A percentile compares a stretch with the other conserved stretches of the same genome.
phyloP scores from a whole-genome alignment of 2,329 filamentous ascomycete genomes.

The Alternaria hordeiaustralica region DNA sequence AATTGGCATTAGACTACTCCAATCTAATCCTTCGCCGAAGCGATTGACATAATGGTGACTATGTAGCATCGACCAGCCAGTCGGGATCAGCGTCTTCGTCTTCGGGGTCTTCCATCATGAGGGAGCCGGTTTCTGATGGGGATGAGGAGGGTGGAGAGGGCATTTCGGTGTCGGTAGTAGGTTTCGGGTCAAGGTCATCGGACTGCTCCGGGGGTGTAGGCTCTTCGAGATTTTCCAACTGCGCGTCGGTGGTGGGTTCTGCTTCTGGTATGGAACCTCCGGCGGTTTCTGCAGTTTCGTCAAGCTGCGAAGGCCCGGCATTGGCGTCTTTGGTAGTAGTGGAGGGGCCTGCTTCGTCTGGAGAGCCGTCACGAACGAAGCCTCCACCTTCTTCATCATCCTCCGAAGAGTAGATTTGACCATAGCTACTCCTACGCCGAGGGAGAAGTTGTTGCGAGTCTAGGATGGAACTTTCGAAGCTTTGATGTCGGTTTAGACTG shows the following conservation, averaged over 20 bases:
- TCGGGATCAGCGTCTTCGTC: slow-evolving; percentile 71
- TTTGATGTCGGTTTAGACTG: slow-evolving; percentile 43
- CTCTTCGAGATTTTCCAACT: not conserved
- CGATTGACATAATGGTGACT: not conserved
- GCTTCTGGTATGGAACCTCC: slow-evolving; percentile 24
- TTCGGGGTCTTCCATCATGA: slow-evolving; percentile 68
- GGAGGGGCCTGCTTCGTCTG: not conserved
- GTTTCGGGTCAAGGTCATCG: not conserved
- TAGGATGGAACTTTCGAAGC: slow-evolving; percentile 39
- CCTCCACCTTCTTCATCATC: slow-evolving; percentile 26
- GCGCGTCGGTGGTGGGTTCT: not conserved
- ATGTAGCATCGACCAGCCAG: slow-evolving; percentile 56
- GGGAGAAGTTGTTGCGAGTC: slow-evolving; percentile 37
- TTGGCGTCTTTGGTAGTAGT: not conserved
- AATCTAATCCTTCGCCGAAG: not conserved
- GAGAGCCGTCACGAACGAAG: slow-evolving; percentile 24
- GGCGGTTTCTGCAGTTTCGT: slow-evolving; percentile 21
- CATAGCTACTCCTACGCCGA: slow-evolving; percentile 30
- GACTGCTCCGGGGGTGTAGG: not conserved
- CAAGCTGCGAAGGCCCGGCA: slow-evolving; percentile 52
- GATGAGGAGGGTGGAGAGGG: slow-evolving; percentile 19
- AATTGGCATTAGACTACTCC: not conserved
- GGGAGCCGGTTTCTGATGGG: slow-evolving; percentile 54
- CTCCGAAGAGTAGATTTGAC: slow-evolving; percentile 31
- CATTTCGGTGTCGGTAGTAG: slow-evolving; percentile 2